Base-by-base conservation (phyloP, 2,329 filamentous ascomycete genomes). In the Scytalidium lignicola region DNA sequence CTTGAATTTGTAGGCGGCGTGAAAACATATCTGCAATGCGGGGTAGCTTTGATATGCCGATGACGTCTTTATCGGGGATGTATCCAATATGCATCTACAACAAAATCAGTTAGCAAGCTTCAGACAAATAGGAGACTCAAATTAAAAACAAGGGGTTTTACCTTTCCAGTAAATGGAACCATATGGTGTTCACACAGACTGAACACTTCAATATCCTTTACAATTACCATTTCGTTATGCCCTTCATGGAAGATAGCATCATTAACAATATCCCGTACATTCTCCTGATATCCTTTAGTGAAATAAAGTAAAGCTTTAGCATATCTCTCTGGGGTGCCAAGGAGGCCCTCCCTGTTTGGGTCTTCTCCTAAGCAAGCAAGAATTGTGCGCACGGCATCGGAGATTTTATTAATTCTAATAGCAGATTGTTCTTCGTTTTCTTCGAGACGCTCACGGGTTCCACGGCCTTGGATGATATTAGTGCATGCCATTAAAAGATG, bases 11-110 rank as follows among this genome's bases (percentile, higher is more conserved):
- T 3, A 99, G 78, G 49, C 93, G 79, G 47, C 93, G 86, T 43
- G 88, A 86, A 71, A 96, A 99, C 89, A 99, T 95, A 65, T 99
- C 91, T 48, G 92, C 93, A 57, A 99, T 92, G 54, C 93, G 86
- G 21, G 92, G 92, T 44, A 99, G 79, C 68, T 99, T 99, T 26
- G 91, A 96, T 46, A 99, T 85, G 44, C 93, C 93, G 54, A 99
- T 90, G 46, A 99, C 91, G 51, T 91, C 84, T 65, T 90, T 82
- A 62, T 85, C 83, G 23, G 93, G 93, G 55, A 99, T 97, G 70
- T 99, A 99, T 51, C 91, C 93, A 60, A 99, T 97, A 71, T 99
- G 93, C 89, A 99, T 97, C 89, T 95, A 58, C 40, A 3, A 15
- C 5, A 44, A 21, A 43, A 49, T 57, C 44, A 55, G 53, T 53